Conservation (phyloP, 352 stramenopile species). For the Thalassiosira oceanica region DNA sequence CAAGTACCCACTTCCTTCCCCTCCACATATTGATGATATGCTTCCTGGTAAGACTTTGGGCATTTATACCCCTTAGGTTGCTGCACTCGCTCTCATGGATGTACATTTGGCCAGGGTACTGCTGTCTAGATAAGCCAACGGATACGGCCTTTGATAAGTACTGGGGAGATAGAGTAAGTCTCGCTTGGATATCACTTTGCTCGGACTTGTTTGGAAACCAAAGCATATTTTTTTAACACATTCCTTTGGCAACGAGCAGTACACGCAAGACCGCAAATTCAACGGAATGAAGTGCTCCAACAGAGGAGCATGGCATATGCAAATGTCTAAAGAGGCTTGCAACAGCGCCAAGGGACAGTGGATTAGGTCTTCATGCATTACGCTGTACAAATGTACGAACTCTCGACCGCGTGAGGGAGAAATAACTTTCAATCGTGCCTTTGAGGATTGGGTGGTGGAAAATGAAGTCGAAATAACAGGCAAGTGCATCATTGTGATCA, state of each 20-base stretch:
- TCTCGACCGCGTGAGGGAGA: background rate
- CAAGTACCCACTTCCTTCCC: background rate
- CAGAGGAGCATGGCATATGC: no score
- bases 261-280: no score
- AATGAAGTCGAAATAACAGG: conserved; percentile 2
- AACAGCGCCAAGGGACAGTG: no score
- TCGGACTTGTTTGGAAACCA: no score
- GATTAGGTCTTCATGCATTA: background rate
- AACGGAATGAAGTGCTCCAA: no score
- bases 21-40: background rate
- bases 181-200: background rate
- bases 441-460: conserved; percentile 1
- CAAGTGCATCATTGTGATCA: no score
- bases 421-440: background rate
- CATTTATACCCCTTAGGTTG: background rate
- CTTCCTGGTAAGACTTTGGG: background rate
- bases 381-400: background rate
- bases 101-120: background rate
- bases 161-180: background rate
- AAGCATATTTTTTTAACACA: no score
- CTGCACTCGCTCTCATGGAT: background rate
- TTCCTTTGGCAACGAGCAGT: no score
- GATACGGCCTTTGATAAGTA: background rate
- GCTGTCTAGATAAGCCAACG: background rate
- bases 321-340: background rate